Percentiles rank a stretch among this genome's conserved stretches.
Evolutionary conservation across 2,329 filamentous ascomycete species (phyloP).

Genomic region (Fusarium newnesense): DNA sequence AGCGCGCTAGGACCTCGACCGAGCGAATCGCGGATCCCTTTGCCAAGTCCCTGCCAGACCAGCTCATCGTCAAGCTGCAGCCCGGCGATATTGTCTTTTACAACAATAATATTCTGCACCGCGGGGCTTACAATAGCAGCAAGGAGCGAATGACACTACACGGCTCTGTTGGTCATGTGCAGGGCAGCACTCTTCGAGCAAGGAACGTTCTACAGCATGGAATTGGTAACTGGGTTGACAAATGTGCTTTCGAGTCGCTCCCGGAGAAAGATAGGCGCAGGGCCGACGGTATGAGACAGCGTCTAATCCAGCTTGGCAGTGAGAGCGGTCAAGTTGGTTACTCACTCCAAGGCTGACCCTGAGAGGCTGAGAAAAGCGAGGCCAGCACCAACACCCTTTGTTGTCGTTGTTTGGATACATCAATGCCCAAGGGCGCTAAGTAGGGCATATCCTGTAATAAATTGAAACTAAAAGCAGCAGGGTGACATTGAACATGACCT

Average conservation of each 20-base stretch:
- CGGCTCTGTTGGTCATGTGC: constrained; percentile 73
- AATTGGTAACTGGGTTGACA: constrained; percentile 72
- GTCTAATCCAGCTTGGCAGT: constrained; percentile 70
- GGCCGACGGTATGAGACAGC: constrained; percentile 72
- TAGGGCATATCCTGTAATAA: background rate
- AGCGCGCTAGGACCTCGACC: constrained; percentile 72
- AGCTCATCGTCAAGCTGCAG: constrained; percentile 72
- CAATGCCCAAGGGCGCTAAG: background rate
- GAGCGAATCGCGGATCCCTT: constrained; percentile 77
- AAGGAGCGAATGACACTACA: constrained; percentile 77
- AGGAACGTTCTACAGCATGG: constrained; percentile 82
- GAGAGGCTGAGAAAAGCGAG: constrained; percentile 31
- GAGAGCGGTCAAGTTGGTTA: constrained; percentile 72
- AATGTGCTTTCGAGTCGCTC: constrained; percentile 65
- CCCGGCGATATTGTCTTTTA: constrained; percentile 88
- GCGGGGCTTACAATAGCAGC: constrained; percentile 70
- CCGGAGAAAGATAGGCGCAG: constrained; percentile 55
- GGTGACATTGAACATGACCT: background rate
- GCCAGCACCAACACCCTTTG: constrained; percentile 13
- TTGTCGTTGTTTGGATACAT: constrained; percentile 12
- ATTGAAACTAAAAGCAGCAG: background rate
- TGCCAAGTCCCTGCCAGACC: constrained; percentile 68
- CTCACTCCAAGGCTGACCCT: constrained; percentile 69
- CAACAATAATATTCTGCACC: constrained; percentile 87
- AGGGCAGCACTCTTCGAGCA: constrained; percentile 66